Percentiles rank a stretch among this genome's conserved stretches.
phyloP scores from a whole-genome alignment of 2,329 filamentous ascomycete genomes.

The Trichophyton mentagrophytes region DNA sequence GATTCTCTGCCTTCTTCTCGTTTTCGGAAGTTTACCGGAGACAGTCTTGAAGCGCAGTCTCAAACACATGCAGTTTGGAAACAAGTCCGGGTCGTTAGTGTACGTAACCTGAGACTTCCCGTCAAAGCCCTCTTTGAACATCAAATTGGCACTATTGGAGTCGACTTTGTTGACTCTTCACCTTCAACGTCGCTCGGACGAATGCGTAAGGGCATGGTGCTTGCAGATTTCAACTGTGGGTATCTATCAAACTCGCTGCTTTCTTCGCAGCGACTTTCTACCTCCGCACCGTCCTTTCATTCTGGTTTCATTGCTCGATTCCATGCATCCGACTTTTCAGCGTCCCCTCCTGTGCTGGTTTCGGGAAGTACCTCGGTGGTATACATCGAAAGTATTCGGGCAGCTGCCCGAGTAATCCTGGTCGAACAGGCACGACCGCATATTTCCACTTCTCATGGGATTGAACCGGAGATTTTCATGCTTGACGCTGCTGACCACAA shows the following conservation, averaged over 20 bases:
- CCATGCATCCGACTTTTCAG: conserved; percentile 42
- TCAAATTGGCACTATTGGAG: conserved; percentile 80
- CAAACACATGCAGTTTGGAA: conserved; percentile 61
- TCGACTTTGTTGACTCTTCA: conserved; percentile 36
- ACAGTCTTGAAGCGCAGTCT: conserved; percentile 41
- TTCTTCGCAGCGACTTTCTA: conserved; percentile 12
- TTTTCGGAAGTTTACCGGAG: conserved; percentile 17
- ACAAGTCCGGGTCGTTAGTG: conserved; percentile 65
- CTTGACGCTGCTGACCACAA: conserved; percentile 26
- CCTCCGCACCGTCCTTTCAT: conserved; percentile 32
- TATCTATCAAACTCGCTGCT: conserved; percentile 16
- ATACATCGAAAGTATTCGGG: conserved; percentile 77
- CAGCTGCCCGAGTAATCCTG: conserved; percentile 60
- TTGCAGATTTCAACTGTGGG: conserved; percentile 47
- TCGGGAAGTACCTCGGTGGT: conserved; percentile 49
- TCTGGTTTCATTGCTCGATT: conserved; percentile 63
- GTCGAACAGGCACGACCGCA: conserved; percentile 28
- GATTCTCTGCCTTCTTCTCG: conserved; percentile 25
- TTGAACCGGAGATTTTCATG: conserved; percentile 32
- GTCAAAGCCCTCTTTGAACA: conserved; percentile 62
- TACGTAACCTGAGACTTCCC: conserved; percentile 75
- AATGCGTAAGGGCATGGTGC: conserved; percentile 68
- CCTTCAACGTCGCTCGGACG: conserved; percentile 22
- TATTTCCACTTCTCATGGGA: conserved; percentile 15
- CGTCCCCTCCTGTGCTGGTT: conserved; percentile 43